A percentile compares a stretch with the other conserved stretches of the same genome.
These are phyloP conservation scores for Candida namnaoensis DNA, from an alignment of 805 yeast species.

Conservation along the genomic window DNA sequence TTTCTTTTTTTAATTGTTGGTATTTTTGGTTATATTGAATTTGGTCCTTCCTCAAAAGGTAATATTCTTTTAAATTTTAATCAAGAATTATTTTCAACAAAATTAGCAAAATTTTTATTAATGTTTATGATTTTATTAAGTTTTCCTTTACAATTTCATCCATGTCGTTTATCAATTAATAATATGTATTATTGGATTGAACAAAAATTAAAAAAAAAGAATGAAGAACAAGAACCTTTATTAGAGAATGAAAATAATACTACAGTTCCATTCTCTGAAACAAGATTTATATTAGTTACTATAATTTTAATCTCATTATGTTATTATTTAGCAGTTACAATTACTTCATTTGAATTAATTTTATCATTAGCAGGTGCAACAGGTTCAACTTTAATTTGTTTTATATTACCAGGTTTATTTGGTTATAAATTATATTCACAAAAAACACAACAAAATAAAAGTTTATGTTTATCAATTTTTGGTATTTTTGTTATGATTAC, in stretches of 20 bases:
- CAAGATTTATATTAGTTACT: conserved; percentile 41
- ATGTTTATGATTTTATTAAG: conserved; percentile 70
- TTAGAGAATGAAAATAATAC: conserved; percentile 13
- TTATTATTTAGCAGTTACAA: conserved; percentile 48
- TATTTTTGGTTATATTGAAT: conserved; percentile 60
- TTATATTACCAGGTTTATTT: conserved; percentile 70
- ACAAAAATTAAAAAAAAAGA: neutral
- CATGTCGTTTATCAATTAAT: conserved; percentile 66
- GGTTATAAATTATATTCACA: conserved; percentile 42
- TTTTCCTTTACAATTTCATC: conserved; percentile 75
- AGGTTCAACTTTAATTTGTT: conserved; percentile 73
- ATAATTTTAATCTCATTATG: conserved; percentile 34
- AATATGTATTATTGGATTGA: conserved; percentile 49
- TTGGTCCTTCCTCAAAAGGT: conserved; percentile 58
- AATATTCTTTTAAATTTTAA: conserved; percentile 67
- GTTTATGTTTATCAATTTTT: conserved; percentile 52
- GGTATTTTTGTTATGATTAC: conserved; percentile 65
- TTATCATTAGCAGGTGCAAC: conserved; percentile 75
- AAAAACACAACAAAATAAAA: conserved; percentile 30
- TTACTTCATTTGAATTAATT: conserved; percentile 59
- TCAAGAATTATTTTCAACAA: conserved; percentile 35
- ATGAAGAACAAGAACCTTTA: conserved; percentile 2
- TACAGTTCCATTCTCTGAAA: conserved; percentile 36
- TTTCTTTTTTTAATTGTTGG: conserved; percentile 57
- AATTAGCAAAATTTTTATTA: conserved; percentile 49